phyloP scores from a whole-genome alignment of 257 asterid genomes.

The Nicotiana tabacum region DNA sequence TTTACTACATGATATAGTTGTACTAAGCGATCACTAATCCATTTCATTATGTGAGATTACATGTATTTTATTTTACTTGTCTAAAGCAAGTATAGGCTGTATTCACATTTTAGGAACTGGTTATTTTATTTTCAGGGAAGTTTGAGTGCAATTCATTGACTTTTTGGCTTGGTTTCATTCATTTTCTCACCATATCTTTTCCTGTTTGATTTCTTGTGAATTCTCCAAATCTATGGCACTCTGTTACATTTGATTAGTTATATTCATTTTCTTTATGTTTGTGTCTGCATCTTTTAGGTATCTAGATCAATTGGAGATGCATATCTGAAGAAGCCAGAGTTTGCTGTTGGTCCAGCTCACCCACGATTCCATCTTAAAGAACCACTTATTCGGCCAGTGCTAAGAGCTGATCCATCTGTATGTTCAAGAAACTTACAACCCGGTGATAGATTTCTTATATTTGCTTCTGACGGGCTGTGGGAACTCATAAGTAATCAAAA shows the following conservation, averaged over 20 bases:
- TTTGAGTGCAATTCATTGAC: not conserved
- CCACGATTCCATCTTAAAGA: slow-evolving; percentile 54
- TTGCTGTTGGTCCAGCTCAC: slow-evolving; percentile 40
- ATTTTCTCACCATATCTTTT: not conserved
- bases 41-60: too few relatives aligned
- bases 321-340: slow-evolving; percentile 74
- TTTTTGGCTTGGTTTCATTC: not conserved
- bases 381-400: slow-evolving; percentile 54
- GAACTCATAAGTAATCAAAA: slow-evolving; percentile 64
- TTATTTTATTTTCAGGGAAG: not conserved
- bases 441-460: slow-evolving; percentile 62
- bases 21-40: too few relatives aligned
- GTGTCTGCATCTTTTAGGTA: slow-evolving; percentile 38
- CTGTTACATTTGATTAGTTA: not conserved
- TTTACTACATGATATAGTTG: not conserved
- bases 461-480: slow-evolving; percentile 96
- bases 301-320: slow-evolving; percentile 90
- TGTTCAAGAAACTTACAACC: slow-evolving; percentile 33
- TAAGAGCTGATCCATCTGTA: slow-evolving; percentile 69
- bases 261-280: not conserved
- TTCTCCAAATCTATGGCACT: not conserved
- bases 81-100: not conserved
- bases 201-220: not conserved
- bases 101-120: not conserved
- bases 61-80: not conserved